Percentiles rank a stretch among this genome's conserved stretches.
Conservation (phyloP, 2,329 filamentous ascomycete species). For the Pseudofabraea citricarpa region DNA sequence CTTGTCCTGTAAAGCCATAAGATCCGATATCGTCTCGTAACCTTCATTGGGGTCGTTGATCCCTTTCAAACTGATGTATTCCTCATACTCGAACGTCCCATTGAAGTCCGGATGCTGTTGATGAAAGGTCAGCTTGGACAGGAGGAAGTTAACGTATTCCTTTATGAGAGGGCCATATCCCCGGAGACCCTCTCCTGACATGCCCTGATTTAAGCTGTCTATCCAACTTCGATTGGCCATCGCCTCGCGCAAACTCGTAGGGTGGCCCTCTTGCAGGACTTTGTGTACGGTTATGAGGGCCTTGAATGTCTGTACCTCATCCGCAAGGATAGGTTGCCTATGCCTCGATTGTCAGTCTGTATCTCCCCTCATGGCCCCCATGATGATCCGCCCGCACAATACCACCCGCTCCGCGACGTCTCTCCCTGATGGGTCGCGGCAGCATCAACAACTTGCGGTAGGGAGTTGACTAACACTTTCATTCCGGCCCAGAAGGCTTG, state of each 20-base stretch:
- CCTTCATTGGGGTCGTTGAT: constrained; percentile 99
- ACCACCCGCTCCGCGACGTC: too few relatives aligned
- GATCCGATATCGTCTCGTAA: constrained; percentile 91
- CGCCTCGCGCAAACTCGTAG: constrained; percentile 79
- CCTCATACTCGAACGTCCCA: constrained; percentile 97
- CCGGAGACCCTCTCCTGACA: constrained; percentile 77
- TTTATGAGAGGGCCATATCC: constrained; percentile 90
- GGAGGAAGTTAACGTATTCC: constrained; percentile 94
- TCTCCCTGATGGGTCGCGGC: too few relatives aligned
- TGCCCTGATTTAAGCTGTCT: constrained; percentile 82
- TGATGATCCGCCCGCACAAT: too few relatives aligned
- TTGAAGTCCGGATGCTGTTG: constrained; percentile 97
- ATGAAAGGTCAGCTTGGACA: constrained; percentile 95
- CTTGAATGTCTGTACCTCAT: constrained; percentile 99
- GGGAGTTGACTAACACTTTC: constrained; percentile 73
- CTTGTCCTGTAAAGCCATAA: constrained; percentile 96
- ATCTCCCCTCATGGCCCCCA: too few relatives aligned
- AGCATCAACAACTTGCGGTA: too few relatives aligned
- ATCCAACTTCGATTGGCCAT: constrained; percentile 88
- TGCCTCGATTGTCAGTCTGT: too few relatives aligned
- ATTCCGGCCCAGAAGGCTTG: constrained; percentile 95
- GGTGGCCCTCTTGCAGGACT: constrained; percentile 94
- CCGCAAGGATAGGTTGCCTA: constrained; percentile 94
- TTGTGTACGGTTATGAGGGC: constrained; percentile 96
- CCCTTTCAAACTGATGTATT: constrained; percentile 95